Conservation (phyloP, 805 yeast genomes). For the Maudiozyma serrabonitensis region DNA sequence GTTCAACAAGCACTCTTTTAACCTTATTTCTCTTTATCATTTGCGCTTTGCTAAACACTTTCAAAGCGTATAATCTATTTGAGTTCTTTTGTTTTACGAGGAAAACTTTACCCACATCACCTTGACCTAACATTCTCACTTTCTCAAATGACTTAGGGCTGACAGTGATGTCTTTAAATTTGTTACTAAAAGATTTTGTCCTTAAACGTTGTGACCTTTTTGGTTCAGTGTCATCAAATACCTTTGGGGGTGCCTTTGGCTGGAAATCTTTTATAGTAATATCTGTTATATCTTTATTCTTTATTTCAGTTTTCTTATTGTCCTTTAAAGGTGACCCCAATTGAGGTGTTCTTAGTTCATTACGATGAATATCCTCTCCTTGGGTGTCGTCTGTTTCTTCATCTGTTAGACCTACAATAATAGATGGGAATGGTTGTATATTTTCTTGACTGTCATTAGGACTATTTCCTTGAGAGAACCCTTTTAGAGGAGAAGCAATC, state of each 20-base stretch:
- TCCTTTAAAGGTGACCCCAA: background rate
- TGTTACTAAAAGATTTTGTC: slow-evolving; percentile 51
- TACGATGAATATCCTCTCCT: background rate
- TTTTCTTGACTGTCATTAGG: slow-evolving; percentile 8
- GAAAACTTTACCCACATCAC: slow-evolving; percentile 96
- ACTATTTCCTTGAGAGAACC: slow-evolving; percentile 5
- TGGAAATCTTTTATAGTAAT: background rate
- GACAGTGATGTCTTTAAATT: slow-evolving; percentile 69
- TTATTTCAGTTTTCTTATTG: background rate
- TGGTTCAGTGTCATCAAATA: slow-evolving; percentile 14
- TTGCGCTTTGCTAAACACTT: slow-evolving; percentile 78
- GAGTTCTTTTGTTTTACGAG: slow-evolving; percentile 75
- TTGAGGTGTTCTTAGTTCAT: background rate
- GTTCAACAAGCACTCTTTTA: slow-evolving; percentile 91
- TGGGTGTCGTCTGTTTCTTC: slow-evolving; percentile 1
- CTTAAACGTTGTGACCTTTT: slow-evolving; percentile 30
- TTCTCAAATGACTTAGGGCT: slow-evolving; percentile 83
- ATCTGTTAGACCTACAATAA: slow-evolving; percentile 17
- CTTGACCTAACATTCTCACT: slow-evolving; percentile 84
- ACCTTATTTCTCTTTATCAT: slow-evolving; percentile 93
- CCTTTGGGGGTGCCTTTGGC: slow-evolving; percentile 2
- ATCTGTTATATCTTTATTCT: background rate
- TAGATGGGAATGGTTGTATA: slow-evolving; percentile 18
- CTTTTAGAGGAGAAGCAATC: background rate
- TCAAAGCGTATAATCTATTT: slow-evolving; percentile 80